phyloP scores from a whole-genome alignment of 2,329 filamentous ascomycete species.

The Apiospora marii region DNA sequence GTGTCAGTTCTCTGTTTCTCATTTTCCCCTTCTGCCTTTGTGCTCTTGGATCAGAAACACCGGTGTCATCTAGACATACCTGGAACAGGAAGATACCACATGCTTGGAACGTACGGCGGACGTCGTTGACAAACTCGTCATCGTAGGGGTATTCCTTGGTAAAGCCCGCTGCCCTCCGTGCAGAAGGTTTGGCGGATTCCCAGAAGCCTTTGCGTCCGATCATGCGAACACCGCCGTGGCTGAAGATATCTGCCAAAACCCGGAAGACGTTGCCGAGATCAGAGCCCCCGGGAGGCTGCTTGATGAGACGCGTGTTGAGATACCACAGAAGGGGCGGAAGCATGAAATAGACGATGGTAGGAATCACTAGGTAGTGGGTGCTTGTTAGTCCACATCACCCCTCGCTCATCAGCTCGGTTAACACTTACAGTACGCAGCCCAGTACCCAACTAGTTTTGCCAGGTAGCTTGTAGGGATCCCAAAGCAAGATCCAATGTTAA shows the following conservation, averaged over 20 bases:
- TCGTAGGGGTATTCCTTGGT: constrained; percentile 63
- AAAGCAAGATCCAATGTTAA: constrained; percentile 50
- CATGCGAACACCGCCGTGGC: constrained; percentile 55
- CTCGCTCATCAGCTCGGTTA: constrained; percentile 59
- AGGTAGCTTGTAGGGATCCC: constrained; percentile 58
- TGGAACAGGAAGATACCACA: constrained; percentile 50
- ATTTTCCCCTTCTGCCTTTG: not conserved
- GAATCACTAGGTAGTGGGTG: not conserved
- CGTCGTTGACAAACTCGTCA: constrained; percentile 72
- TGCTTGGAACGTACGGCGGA: constrained; percentile 58
- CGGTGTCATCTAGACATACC: not conserved
- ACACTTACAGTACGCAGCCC: constrained; percentile 67
- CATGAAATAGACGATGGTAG: constrained; percentile 35
- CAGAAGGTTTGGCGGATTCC: constrained; percentile 65
- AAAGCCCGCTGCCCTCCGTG: constrained; percentile 51
- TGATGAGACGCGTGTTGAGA: constrained; percentile 48
- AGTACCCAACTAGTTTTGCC: constrained; percentile 57
- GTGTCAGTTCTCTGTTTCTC: constrained; percentile 27
- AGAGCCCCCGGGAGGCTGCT: constrained; percentile 65
- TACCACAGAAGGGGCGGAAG: constrained; percentile 61
- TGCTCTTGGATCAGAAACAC: not conserved
- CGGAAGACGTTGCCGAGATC: constrained; percentile 68
- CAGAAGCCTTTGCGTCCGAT: constrained; percentile 44
- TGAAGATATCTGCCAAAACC: constrained; percentile 62
- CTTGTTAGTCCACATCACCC: not conserved